Percentiles rank a stretch among this genome's conserved stretches.
Evolutionary conservation across 768 basidiomycete genomes (phyloP).

Genomic region (Russula compacta): DNA sequence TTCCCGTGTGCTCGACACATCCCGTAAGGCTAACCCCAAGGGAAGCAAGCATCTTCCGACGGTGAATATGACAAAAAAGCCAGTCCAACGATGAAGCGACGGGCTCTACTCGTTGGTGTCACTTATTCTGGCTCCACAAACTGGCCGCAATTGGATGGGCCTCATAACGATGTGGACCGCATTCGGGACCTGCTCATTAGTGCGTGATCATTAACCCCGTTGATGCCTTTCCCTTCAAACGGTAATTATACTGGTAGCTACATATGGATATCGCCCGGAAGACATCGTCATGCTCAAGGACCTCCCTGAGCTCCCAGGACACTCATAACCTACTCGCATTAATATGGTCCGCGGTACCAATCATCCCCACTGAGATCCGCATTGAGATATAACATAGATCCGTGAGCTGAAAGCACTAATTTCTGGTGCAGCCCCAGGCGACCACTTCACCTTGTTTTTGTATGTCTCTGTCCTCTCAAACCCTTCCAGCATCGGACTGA

Average conservation of each 20-base stretch:
- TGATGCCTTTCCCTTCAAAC: too few species aligned
- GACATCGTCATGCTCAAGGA: slow-evolving; percentile 20
- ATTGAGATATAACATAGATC: slow-evolving; percentile 11
- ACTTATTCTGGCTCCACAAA: background rate
- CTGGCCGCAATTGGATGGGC: slow-evolving; percentile 2
- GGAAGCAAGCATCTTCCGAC: background rate
- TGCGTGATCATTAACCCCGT: background rate
- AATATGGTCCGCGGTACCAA: slow-evolving; percentile 12
- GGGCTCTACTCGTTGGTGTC: slow-evolving; percentile 21
- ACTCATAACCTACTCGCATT: slow-evolving; percentile 6
- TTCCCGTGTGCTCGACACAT: too few species aligned
- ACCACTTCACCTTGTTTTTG: slow-evolving; percentile 24
- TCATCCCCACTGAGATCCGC: background rate
- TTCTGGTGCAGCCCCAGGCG: slow-evolving; percentile 19
- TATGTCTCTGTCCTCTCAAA: slow-evolving; percentile 4
- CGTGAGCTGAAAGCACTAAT: slow-evolving; percentile 16
- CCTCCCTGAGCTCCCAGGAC: background rate
- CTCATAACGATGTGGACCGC: slow-evolving; percentile 16
- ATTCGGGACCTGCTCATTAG: slow-evolving; percentile 6
- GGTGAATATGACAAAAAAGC: background rate
- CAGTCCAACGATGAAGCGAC: background rate
- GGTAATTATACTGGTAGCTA: background rate
- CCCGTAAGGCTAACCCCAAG: too few species aligned
- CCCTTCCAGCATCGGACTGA: background rate
- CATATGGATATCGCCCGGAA: slow-evolving; percentile 13